Evolutionary conservation across 164 flowering plant species (phyloP), one percentile per base, ranked within the genome.

Genomic region (Santalum album): DNA sequence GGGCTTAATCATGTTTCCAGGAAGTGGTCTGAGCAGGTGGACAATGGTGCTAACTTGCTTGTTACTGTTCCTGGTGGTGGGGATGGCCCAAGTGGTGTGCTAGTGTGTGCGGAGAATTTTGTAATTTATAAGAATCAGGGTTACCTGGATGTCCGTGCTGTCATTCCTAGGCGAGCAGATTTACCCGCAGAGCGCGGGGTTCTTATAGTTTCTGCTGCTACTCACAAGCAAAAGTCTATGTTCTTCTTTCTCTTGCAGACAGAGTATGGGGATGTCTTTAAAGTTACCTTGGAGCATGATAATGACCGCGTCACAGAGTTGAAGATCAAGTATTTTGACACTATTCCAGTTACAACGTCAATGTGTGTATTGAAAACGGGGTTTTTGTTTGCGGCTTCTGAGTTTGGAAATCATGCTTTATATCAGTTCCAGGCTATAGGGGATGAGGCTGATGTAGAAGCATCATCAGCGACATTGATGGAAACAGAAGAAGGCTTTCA

Each of bases 101-200:
- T 92, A 38, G 97, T 92, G 12, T 92, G 99, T 69, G 99, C 99
- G 0, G 99, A 92, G 67, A 92, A 89, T 70, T 92, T 89, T 68
- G 96, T 92, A 5, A 92, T 92, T 43, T 92, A 92, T 68, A 92
- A 92, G 79, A 92, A 92, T 63, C 96, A 89, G 69, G 97, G 96
- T n/a, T 92, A 90, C 34, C 80, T 84, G 0, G 97, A 92, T 75
- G 74, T 92, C 7, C 61, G 99, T 12, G 97, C 97, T 11, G 97
- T 92, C 32, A 92, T 92, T 69, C 99, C 99, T 26, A 75, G 99
- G 49, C 67, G 99, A 12, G 79, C 71, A 1, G 97, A 92, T 66
- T 73, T 92, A 58, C 97, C 99, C 15, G 83, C 86, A 0, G 97
- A 89, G 60, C 86, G 96, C n/a, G 97, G 99, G 15, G 97, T 89